These are phyloP conservation scores for Chenopodium formosanum DNA, from an alignment of 148 eudicot species.

Conservation along the genomic window DNA sequence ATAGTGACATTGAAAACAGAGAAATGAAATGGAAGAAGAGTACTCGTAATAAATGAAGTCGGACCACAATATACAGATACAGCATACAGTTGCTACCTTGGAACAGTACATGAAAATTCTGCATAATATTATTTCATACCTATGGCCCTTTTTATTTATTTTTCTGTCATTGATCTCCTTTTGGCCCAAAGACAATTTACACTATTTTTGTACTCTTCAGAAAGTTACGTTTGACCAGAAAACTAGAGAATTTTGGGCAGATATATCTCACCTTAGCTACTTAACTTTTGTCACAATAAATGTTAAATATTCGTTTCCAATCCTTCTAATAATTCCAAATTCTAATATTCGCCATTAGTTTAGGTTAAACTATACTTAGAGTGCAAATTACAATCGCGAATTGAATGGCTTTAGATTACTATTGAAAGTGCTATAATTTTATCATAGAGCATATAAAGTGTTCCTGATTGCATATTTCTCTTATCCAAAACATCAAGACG, in stretches of 20 bases:
- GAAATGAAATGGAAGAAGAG: background rate
- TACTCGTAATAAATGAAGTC: slow-evolving; percentile 13
- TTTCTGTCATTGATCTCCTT: slow-evolving; percentile 5
- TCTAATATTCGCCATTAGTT: background rate
- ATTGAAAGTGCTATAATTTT: too few relatives aligned
- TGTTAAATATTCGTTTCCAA: background rate
- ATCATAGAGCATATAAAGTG: too few relatives aligned
- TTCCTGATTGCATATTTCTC: too few relatives aligned
- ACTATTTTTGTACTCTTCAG: slow-evolving; percentile 1
- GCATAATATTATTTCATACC: too few relatives aligned
- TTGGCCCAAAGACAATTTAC: slow-evolving; percentile 11
- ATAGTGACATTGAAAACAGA: background rate
- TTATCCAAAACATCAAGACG: too few relatives aligned
- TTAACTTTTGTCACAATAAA: background rate
- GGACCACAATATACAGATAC: slow-evolving; percentile 24
- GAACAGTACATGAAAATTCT: background rate
- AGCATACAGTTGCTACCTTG: slow-evolving; percentile 26
- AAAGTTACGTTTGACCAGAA: slow-evolving; percentile 15
- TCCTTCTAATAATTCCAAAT: background rate
- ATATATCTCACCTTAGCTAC: background rate
- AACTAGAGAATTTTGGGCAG: slow-evolving; percentile 14
- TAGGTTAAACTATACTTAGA: too few relatives aligned
- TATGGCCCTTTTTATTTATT: background rate
- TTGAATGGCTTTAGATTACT: too few relatives aligned
- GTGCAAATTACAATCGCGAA: background rate